phyloP scores from a whole-genome alignment of 192 early-diverging fungal species.

The Backusella macrospora region DNA sequence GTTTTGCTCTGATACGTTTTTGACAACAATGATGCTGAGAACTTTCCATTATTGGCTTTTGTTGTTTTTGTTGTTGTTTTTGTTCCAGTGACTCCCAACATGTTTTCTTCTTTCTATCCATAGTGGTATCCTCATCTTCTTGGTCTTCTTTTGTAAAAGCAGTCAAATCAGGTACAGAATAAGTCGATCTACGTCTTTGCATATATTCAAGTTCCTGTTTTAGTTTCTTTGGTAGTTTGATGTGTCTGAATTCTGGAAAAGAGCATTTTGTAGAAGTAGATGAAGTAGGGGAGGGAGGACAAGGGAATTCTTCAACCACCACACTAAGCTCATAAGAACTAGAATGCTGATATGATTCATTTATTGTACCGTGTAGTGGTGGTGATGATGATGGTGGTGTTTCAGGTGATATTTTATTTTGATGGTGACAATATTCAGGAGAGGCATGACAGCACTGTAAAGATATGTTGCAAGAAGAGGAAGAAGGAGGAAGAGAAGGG shows the following conservation, averaged over 20 bases:
- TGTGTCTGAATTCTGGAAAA: not conserved
- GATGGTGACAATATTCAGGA: not conserved
- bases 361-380: not conserved
- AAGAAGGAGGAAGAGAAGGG: not conserved
- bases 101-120: not conserved
- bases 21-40: no score
- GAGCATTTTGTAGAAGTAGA: not conserved
- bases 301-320: not conserved
- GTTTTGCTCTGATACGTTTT: no score
- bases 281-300: not conserved
- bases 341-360: no score
- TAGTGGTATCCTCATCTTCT: not conserved
- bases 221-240: conserved; percentile 10
- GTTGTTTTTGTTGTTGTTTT: no score
- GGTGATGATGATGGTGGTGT: not conserved
- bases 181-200: not conserved
- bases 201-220: conserved; percentile 19
- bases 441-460: not conserved
- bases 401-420: not conserved
- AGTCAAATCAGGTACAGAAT: conserved; percentile 27
- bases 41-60: no score
- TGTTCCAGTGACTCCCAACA: not conserved
- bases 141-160: not conserved
- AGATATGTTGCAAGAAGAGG: not conserved
- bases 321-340: no score